phyloP scores from a whole-genome alignment of 106 monocot species.

The Acanthochlamys bracteata region DNA sequence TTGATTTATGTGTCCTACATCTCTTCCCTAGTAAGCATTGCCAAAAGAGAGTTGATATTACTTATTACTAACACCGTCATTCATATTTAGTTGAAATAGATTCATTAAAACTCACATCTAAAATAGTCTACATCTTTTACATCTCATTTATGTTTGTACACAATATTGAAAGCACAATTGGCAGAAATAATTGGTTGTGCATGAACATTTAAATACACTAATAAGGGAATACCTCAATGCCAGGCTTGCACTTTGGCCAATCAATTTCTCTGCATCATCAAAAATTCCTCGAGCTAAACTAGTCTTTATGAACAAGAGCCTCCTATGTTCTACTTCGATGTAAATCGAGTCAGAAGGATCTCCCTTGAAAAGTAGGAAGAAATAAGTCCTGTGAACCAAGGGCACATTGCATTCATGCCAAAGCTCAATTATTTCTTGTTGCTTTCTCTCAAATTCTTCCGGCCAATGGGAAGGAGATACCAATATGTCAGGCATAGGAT shows the following conservation, averaged over 20 bases:
- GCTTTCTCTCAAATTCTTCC: constrained; percentile 64
- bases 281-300: constrained; percentile 22
- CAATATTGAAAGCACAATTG: too few relatives aligned
- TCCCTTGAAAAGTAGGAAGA: constrained; percentile 86
- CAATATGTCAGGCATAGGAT: constrained; percentile 30
- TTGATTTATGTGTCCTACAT: too few relatives aligned
- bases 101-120: too few relatives aligned
- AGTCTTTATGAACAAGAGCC: constrained; percentile 66
- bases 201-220: too few relatives aligned
- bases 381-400: constrained; percentile 78
- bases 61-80: too few relatives aligned
- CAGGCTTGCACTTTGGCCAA: constrained; percentile 17
- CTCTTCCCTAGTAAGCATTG: too few relatives aligned
- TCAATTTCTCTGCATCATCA: constrained; percentile 10
- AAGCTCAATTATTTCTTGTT: constrained; percentile 60
- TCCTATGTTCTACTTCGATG: constrained; percentile 93
- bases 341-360: constrained; percentile 88
- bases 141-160: too few relatives aligned
- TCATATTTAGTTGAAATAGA: too few relatives aligned
- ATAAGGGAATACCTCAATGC: constrained; percentile 39
- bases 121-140: too few relatives aligned
- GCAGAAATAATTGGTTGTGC: too few relatives aligned
- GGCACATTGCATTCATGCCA: constrained; percentile 90
- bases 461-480: constrained; percentile 65
- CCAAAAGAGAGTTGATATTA: too few relatives aligned